These are phyloP conservation scores for Populus euphratica DNA, from an alignment of 345 rosid genomes.

Conservation along the genomic window DNA sequence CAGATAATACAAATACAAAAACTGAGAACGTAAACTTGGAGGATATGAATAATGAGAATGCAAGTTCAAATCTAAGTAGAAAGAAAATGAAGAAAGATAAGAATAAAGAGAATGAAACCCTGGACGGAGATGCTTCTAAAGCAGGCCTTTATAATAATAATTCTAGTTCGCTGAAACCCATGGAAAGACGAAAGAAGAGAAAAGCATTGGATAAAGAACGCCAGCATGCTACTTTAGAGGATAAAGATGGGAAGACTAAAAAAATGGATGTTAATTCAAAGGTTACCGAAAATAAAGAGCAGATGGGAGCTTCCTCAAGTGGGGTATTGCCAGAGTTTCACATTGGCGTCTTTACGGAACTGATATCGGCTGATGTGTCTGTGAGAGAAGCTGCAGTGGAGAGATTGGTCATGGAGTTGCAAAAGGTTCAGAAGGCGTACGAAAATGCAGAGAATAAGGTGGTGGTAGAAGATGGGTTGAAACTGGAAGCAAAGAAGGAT, in stretches of 20 bases:
- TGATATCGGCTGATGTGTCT: slow-evolving; percentile 57
- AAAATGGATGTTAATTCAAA: slow-evolving; percentile 11
- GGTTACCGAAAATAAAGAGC: slow-evolving; percentile 22
- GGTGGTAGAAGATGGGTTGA: slow-evolving; percentile 44
- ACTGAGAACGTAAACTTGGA: slow-evolving; percentile 23
- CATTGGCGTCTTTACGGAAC: slow-evolving; percentile 64
- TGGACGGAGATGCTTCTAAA: not conserved
- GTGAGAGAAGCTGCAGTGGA: slow-evolving; percentile 63
- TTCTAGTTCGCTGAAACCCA: slow-evolving; percentile 44
- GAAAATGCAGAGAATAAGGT: slow-evolving; percentile 51
- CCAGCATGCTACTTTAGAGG: slow-evolving; percentile 32
- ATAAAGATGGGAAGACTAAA: slow-evolving; percentile 26
- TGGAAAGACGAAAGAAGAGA: slow-evolving; percentile 83
- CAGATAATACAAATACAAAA: slow-evolving; percentile 14
- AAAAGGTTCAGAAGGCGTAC: slow-evolving; percentile 70
- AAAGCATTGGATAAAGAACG: slow-evolving; percentile 73
- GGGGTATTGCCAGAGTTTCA: slow-evolving; percentile 58
- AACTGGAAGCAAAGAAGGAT: slow-evolving; percentile 81
- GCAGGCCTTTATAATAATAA: slow-evolving; percentile 8
- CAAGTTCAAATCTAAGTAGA: slow-evolving; percentile 2
- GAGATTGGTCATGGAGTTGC: slow-evolving; percentile 58
- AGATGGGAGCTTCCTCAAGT: slow-evolving; percentile 27
- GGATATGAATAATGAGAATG: not conserved
- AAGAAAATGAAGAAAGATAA: slow-evolving; percentile 46
- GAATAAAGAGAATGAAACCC: not conserved